These are phyloP conservation scores for Cladosporium sp. DNA, from an alignment of 2,329 filamentous ascomycete genomes.

Conservation along the genomic window DNA sequence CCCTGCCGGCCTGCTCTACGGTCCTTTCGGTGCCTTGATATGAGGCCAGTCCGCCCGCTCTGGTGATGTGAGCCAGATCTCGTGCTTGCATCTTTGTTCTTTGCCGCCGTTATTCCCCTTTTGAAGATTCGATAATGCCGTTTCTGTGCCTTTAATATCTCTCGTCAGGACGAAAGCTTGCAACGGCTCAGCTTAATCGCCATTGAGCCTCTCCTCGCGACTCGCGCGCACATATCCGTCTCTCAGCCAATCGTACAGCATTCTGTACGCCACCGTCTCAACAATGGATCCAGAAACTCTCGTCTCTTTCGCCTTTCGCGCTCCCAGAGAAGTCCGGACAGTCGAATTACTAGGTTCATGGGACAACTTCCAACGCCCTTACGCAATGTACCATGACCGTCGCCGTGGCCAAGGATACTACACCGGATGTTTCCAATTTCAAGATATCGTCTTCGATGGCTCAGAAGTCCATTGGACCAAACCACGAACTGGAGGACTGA, in stretches of 20 bases:
- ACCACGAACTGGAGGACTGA: conserved; percentile 74
- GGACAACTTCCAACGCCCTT: conserved; percentile 84
- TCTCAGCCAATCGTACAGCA: not conserved
- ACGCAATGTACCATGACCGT: conserved; percentile 78
- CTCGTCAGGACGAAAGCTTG: not conserved
- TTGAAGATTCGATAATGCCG: not conserved
- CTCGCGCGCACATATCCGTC: not conserved
- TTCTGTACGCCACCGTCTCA: not conserved
- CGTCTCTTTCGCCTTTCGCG: conserved; percentile 40
- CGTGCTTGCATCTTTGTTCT: not conserved
- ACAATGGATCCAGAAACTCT: conserved; percentile 30
- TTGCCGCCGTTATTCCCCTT: not conserved
- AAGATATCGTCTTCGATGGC: conserved; percentile 81
- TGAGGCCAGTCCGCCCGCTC: not conserved
- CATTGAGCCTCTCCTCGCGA: not conserved
- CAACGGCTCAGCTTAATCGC: not conserved
- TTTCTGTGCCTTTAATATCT: not conserved
- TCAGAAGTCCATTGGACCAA: conserved; percentile 52
- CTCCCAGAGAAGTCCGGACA: conserved; percentile 58
- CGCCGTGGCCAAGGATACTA: conserved; percentile 75
- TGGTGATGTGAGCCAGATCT: not conserved
- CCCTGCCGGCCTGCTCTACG: not conserved
- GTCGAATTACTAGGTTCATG: conserved; percentile 87
- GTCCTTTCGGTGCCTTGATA: conserved; percentile 11
- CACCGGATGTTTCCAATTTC: conserved; percentile 85